A percentile compares a stretch with the other conserved stretches of the same genome.
phyloP scores from a whole-genome alignment of 768 basidiomycete species.

The Podaxis mareebaensis region DNA sequence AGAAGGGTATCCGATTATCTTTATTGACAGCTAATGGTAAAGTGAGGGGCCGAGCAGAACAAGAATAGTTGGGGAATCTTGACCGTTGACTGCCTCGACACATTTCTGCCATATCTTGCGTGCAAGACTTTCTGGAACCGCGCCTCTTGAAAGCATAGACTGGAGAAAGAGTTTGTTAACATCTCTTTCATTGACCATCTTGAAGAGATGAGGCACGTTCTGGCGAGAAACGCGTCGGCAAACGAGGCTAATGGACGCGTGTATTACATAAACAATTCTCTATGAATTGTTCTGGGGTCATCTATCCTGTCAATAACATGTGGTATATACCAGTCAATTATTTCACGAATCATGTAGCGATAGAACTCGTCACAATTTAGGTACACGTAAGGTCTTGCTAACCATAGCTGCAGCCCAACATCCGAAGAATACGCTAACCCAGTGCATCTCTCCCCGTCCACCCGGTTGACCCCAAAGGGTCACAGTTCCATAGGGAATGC shows the following conservation, averaged over 20 bases:
- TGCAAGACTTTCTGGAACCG: slow-evolving; percentile 65
- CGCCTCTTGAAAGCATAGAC: slow-evolving; percentile 68
- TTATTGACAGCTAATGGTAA: slow-evolving; percentile 14
- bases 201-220: background rate
- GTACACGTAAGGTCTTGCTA: slow-evolving; percentile 91
- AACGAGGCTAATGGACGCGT: background rate
- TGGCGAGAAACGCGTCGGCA: slow-evolving; percentile 1
- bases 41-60: slow-evolving; percentile 6
- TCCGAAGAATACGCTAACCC: slow-evolving; percentile 74
- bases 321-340: background rate
- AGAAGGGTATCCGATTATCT: slow-evolving; percentile 43
- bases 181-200: slow-evolving; percentile 49
- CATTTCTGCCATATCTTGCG: slow-evolving; percentile 68
- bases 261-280: slow-evolving; percentile 9
- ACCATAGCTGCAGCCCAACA: slow-evolving; percentile 96
- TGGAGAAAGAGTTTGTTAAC: slow-evolving; percentile 80
- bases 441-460: slow-evolving; percentile 83
- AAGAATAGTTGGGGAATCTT: slow-evolving; percentile 9
- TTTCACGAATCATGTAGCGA: slow-evolving; percentile 5
- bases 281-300: background rate
- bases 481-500: slow-evolving; percentile 73
- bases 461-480: slow-evolving; percentile 72
- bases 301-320: background rate
- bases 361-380: slow-evolving; percentile 48
- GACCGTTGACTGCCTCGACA: slow-evolving; percentile 68